Percentiles rank a stretch among this genome's conserved stretches.
phyloP scores from a whole-genome alignment of 768 basidiomycete genomes.

The Boletus rufocinnamomeus region DNA sequence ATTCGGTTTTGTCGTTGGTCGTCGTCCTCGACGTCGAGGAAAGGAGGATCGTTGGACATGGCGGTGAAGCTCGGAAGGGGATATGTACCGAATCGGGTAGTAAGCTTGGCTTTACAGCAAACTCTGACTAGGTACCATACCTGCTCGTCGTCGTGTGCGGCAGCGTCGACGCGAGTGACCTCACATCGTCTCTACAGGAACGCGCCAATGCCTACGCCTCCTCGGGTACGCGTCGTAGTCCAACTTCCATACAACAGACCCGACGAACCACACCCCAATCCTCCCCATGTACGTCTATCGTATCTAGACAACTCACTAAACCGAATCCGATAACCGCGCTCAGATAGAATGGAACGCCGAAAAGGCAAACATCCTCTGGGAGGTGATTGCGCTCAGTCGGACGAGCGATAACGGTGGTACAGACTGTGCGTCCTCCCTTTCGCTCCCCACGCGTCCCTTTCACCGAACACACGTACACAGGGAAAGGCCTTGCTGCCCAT shows the following conservation, averaged over 20 bases:
- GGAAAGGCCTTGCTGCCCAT: constrained; percentile 82
- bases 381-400: constrained; percentile 78
- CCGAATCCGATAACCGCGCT: constrained; percentile 11
- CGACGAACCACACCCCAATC: constrained; percentile 64
- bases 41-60: constrained; percentile 18
- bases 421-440: constrained; percentile 61
- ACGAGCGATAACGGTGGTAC: constrained; percentile 70
- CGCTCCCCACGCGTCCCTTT: background rate
- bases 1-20: constrained; percentile 45
- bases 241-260: constrained; percentile 79
- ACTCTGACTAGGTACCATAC: background rate
- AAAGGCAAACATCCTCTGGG: constrained; percentile 86
- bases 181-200: background rate
- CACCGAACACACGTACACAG: constrained; percentile 38
- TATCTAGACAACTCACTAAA: constrained; percentile 5
- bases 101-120: constrained; percentile 2
- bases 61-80: background rate
- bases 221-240: constrained; percentile 69
- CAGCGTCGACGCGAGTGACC: constrained; percentile 1
- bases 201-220: constrained; percentile 26
- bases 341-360: constrained; percentile 86
- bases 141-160: background rate
- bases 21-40: constrained; percentile 52
- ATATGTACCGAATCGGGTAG: constrained; percentile 14
- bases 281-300: constrained; percentile 57